phyloP scores from a whole-genome alignment of 2,329 filamentous ascomycete genomes.

The Xylariaceae sp. region DNA sequence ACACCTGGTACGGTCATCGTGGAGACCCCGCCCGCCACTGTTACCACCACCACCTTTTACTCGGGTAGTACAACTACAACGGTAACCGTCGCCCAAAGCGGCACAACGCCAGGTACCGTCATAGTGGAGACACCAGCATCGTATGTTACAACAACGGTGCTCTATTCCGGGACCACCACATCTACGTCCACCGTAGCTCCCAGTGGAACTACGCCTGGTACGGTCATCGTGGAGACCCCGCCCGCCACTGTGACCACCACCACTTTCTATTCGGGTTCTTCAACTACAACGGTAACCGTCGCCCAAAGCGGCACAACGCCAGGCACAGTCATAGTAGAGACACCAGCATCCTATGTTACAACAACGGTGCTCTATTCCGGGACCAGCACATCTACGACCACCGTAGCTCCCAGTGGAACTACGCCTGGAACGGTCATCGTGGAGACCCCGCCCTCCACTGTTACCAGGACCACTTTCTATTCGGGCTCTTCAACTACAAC shows the following conservation, averaged over 20 bases:
- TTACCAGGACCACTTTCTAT: neutral
- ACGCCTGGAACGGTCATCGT: neutral
- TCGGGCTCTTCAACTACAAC: neutral
- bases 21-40: neutral
- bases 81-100: constrained; percentile 1
- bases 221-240: constrained; percentile 1
- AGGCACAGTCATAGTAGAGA: constrained; percentile 1
- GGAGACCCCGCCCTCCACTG: neutral
- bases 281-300: constrained; percentile 1
- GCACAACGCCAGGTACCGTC: constrained; percentile 5
- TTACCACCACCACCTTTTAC: neutral
- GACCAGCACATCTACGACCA: constrained; percentile 1
- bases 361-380: neutral
- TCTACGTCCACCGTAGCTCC: constrained; percentile 1
- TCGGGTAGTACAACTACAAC: neutral
- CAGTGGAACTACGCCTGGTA: neutral
- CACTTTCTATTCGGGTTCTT: neutral
- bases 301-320: neutral
- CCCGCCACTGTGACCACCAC: neutral
- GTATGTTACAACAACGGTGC: constrained; percentile 5
- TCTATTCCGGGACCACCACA: neutral
- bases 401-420: neutral
- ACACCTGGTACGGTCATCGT: constrained; percentile 1
- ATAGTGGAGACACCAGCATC: constrained; percentile 4
- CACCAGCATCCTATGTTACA: neutral